Base-by-base conservation (phyloP, 805 yeast species). In the Tetrapisispora arboricola region DNA sequence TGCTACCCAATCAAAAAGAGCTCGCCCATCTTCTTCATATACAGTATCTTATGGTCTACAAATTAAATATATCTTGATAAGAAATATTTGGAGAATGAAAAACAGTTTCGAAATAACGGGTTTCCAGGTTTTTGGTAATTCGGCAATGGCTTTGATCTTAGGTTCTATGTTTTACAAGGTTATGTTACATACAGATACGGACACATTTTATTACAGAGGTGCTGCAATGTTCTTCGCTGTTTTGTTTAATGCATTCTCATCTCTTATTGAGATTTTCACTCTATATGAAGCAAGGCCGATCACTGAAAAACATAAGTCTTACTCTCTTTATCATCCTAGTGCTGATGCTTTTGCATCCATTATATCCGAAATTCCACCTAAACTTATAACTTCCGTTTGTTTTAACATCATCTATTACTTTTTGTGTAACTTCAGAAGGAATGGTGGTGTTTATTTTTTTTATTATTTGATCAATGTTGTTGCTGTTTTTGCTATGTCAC, bases 321-420 rank as follows among this genome's bases (percentile, higher is more conserved):
- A 70, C 49, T 76, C 79, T 1, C 54, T 78, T 30, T 77, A 77
- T 48, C 78, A 71, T 46, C 80, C 82, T 11, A 64, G 76, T 40
- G 79, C 84, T 5, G 80, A 79, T 50, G 81, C 84, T 0, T 50
- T 79, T 32, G 78, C 83, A 0, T 72, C 78, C 2, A 67, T 78
- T 42, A 46, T 77, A n/a, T 67, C 80, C 8, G 81, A 78, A 49
- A 47, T 76, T 27, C 83, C 82, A 4, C 54, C 67, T 36, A 75
- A 75, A 51, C 32, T 73, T 16, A 29, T 64, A 11, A 60, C 67
- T 15, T 60, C 70, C 22, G 46, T 74, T 29, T 55, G 62, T 3
- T 76, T 78, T 64, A 70, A 71, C 49, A 50, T 77, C 36, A 54
- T 68, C 12, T 61, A 64, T 43, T 78, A 76, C 57, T 78, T 76